Evolutionary conservation across 2,329 filamentous ascomycete species (phyloP).

Genomic region (Aspergillus puulaauensis): DNA sequence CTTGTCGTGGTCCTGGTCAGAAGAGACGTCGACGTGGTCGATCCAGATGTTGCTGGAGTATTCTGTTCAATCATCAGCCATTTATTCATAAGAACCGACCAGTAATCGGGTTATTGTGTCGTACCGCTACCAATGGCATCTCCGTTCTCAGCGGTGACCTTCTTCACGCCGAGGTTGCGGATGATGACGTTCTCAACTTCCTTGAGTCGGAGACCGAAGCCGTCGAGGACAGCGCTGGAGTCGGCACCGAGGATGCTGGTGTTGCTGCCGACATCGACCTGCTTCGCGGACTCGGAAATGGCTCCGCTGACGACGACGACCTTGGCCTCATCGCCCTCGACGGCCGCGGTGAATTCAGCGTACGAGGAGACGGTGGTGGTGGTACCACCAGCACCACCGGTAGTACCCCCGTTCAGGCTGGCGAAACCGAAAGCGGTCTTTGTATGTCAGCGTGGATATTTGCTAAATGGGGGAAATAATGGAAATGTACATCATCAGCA

Average conservation of each 20-base stretch:
- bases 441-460: background rate
- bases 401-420: constrained; percentile 53
- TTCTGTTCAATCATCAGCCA: constrained; percentile 15
- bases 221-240: constrained; percentile 54
- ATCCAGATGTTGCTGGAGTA: constrained; percentile 59
- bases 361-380: constrained; percentile 57
- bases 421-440: constrained; percentile 45
- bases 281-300: constrained; percentile 44
- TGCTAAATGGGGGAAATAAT: no score
- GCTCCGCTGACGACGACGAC: constrained; percentile 50
- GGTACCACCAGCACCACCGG: constrained; percentile 55
- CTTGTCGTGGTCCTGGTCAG: constrained; percentile 60
- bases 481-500: constrained; percentile 25
- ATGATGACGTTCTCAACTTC: constrained; percentile 61
- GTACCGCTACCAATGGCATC: constrained; percentile 61
- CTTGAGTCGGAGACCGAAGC: constrained; percentile 51
- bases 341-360: constrained; percentile 51
- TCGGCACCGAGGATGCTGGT: constrained; percentile 54
- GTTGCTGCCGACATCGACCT: constrained; percentile 50
- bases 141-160: constrained; percentile 56
- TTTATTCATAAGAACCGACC: no score
- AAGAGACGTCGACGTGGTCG: constrained; percentile 66
- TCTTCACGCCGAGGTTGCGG: constrained; percentile 60
- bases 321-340: constrained; percentile 45
- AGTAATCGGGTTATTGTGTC: background rate